Evolutionary conservation across 2,329 filamentous ascomycete species (phyloP).

Genomic region (Colletotrichum sp.): DNA sequence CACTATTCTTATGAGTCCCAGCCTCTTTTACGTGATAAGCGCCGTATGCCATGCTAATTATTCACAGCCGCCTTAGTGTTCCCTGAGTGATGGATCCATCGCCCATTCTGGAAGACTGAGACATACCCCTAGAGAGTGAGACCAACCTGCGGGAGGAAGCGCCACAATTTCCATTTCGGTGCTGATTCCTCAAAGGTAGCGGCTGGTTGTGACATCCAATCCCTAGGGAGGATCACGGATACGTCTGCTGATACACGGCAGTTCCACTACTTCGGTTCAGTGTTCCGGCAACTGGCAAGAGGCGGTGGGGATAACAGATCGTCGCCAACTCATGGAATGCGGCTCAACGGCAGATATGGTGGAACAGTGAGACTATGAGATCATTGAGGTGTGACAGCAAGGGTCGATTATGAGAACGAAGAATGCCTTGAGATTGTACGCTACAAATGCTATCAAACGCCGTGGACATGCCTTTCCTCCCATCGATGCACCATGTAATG

Average conservation of each 20-base stretch:
- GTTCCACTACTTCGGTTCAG: background rate
- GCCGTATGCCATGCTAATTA: background rate
- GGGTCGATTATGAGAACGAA: background rate
- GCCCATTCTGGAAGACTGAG: background rate
- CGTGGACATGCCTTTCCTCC: background rate
- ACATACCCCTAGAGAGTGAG: background rate
- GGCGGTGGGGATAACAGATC: background rate
- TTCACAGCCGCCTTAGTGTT: background rate
- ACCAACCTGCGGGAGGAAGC: background rate
- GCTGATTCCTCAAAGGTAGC: background rate
- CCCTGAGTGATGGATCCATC: background rate
- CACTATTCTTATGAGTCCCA: background rate
- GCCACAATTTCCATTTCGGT: background rate
- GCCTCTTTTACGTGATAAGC: background rate
- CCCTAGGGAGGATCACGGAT: background rate
- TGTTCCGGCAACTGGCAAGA: background rate
- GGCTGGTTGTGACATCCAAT: background rate
- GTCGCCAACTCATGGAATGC: background rate
- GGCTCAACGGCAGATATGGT: background rate
- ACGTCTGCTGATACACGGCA: background rate
- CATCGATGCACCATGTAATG: background rate
- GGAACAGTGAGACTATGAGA: background rate
- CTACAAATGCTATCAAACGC: background rate
- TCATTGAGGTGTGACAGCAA: background rate
- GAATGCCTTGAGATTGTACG: background rate